These are phyloP conservation scores for Filosporella fistucella DNA, from an alignment of 495 filamentous ascomycete genomes.

Conservation along the genomic window DNA sequence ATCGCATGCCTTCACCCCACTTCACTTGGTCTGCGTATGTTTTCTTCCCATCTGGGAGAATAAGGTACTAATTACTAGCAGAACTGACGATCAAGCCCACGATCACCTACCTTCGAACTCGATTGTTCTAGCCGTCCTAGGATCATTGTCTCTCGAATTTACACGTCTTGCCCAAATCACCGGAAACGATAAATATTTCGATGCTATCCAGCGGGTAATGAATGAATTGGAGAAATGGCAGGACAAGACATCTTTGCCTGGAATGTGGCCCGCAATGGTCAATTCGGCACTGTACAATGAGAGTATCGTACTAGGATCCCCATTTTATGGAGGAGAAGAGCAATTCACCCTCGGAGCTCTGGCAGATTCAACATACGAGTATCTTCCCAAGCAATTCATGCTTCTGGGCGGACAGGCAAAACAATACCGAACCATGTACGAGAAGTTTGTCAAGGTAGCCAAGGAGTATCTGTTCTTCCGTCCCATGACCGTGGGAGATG, in stretches of 20 bases:
- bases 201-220: conserved; percentile 88
- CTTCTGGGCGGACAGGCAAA: conserved; percentile 16
- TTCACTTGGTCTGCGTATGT: conserved; percentile 24
- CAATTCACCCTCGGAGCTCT: conserved; percentile 20
- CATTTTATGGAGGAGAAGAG: conserved; percentile 10
- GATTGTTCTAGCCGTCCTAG: conserved; percentile 19
- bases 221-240: conserved; percentile 81
- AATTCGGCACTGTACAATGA: conserved; percentile 11
- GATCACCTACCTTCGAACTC: conserved; percentile 6
- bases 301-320: conserved; percentile 7
- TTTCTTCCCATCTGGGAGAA: background rate
- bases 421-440: conserved; percentile 20
- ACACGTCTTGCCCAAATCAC: conserved; percentile 91
- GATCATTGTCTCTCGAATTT: conserved; percentile 75
- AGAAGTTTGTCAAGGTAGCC: conserved; percentile 18
- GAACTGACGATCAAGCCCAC: conserved; percentile 8
- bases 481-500: conserved; percentile 71
- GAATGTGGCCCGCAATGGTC: conserved; percentile 67
- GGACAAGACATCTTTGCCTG: conserved; percentile 64
- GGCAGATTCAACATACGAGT: conserved; percentile 81
- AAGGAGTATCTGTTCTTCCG: conserved; percentile 66
- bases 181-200: conserved; percentile 83
- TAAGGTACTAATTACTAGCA: background rate
- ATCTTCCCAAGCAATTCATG: conserved; percentile 55
- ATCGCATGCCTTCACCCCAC: conserved; percentile 86